phyloP scores from a whole-genome alignment of 129 eudicot genomes.

The Artemisia tridentata region DNA sequence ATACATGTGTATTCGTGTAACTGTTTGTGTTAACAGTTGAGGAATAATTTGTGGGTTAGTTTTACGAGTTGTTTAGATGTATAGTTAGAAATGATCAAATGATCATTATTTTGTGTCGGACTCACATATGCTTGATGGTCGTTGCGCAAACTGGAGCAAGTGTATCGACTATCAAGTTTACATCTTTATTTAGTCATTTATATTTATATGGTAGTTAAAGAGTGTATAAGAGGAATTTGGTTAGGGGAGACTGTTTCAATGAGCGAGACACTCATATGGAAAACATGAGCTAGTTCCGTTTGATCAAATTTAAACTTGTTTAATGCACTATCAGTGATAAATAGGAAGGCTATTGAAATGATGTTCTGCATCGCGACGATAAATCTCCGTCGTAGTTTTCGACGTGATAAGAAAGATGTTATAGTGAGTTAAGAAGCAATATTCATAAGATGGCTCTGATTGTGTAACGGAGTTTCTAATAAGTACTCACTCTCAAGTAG shows the following conservation, averaged over 20 bases:
- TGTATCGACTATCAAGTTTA: neutral
- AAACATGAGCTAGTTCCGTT: neutral
- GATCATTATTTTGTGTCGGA: neutral
- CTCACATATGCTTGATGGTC: neutral
- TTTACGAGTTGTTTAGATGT: slow-evolving; percentile 13
- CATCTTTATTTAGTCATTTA: slow-evolving; percentile 3
- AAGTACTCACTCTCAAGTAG: neutral
- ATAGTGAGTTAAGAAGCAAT: slow-evolving; percentile 12
- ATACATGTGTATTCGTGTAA: neutral
- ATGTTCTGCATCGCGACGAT: slow-evolving; percentile 1
- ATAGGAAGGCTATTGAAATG: neutral
- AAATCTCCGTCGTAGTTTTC: neutral
- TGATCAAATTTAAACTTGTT: slow-evolving; percentile 4
- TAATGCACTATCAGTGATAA: neutral
- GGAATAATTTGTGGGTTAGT: no score
- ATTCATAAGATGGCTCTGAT: neutral
- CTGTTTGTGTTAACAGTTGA: no score
- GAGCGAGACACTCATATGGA: no score
- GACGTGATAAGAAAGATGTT: slow-evolving; percentile 2
- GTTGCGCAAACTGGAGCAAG: neutral
- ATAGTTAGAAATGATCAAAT: neutral
- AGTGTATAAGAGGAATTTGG: neutral
- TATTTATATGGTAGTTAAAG: neutral
- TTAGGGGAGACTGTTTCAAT: no score
- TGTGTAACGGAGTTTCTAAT: neutral